Percentiles rank a stretch among this genome's conserved stretches.
Conservation (phyloP, 371 early-diverging fungal genomes). For the Saksenaea oblongispora region DNA sequence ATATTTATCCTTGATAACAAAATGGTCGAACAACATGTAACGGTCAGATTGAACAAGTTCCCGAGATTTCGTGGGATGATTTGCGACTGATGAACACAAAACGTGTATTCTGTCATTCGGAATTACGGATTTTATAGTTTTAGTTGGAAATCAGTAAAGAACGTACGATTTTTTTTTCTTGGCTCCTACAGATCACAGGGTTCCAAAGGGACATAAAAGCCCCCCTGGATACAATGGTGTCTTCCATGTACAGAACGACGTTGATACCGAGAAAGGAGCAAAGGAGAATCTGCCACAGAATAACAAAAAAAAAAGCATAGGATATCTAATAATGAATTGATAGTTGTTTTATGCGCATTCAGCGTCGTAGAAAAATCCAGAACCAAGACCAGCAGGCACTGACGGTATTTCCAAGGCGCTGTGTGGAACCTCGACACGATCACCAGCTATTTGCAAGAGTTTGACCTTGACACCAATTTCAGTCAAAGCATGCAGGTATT, state of each 20-base stretch:
- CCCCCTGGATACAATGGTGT: too few relatives aligned
- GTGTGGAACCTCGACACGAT: conserved; percentile 59
- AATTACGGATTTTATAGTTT: too few relatives aligned
- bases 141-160: background rate
- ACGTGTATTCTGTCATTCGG: too few relatives aligned
- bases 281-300: background rate
- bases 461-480: conserved; percentile 72
- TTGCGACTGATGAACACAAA: too few relatives aligned
- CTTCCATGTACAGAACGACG: too few relatives aligned
- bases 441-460: conserved; percentile 70
- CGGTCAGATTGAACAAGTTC: too few relatives aligned
- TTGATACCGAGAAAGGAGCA: too few relatives aligned
- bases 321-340: background rate
- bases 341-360: background rate
- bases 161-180: conserved; percentile 4
- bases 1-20: too few relatives aligned
- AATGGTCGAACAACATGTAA: too few relatives aligned
- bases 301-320: background rate
- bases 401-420: conserved; percentile 46
- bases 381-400: conserved; percentile 41
- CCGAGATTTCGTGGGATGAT: too few relatives aligned
- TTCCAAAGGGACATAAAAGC: too few relatives aligned
- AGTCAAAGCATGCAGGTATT: conserved; percentile 63
- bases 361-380: conserved; percentile 44
- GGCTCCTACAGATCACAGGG: too few relatives aligned